Base-by-base conservation (phyloP, 306 rosid species). In the Hippophae rhamnoides region DNA sequence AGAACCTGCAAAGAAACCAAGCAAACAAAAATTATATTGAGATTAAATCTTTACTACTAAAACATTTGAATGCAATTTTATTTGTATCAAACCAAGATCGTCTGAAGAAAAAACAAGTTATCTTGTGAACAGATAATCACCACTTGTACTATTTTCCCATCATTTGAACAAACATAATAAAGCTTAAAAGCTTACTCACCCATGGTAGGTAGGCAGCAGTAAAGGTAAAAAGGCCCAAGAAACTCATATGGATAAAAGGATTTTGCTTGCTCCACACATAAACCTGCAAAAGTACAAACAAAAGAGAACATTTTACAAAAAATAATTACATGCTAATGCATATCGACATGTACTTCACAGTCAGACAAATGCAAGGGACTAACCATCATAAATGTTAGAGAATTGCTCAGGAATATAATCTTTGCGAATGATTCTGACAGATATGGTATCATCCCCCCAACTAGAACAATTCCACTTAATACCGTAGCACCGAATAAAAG, bases 211-310 rank as follows among this genome's bases (percentile, higher is more conserved):
- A 87, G 50, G 95, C 95, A 12, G 99, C 95, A 6, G 99, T 92
- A 72, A 87, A 92, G 48, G 92, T 85, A 54, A 92, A 87, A 51
- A 92, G 96, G 56, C 96, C 99, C 63, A 92, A 72, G 81, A 92
- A 92, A 65, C 96, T 92, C 99, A 87, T 88, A 41, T 88, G 96
- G 58, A 92, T 92, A 66, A 81, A 92, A 47, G 99, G 99, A 66
- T 92, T 88, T 73, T 92, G 99, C 75, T 85, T 92, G 85, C 99
- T 92, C 99, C 96, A 87, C 45, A 92, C 96, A 52, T 92, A 92
- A 64, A 92, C 99, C 95, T 92, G 83, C 47, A 63, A 66, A 18
- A 70, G 60, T 8, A 38, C 40, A 43, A 52, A 65, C 9, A 62
- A 43, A 41, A 23, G 54, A 75, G 23, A 49, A 65, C 60, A 41